phyloP scores from a whole-genome alignment of 768 basidiomycete genomes.

The Trametes coccinea region DNA sequence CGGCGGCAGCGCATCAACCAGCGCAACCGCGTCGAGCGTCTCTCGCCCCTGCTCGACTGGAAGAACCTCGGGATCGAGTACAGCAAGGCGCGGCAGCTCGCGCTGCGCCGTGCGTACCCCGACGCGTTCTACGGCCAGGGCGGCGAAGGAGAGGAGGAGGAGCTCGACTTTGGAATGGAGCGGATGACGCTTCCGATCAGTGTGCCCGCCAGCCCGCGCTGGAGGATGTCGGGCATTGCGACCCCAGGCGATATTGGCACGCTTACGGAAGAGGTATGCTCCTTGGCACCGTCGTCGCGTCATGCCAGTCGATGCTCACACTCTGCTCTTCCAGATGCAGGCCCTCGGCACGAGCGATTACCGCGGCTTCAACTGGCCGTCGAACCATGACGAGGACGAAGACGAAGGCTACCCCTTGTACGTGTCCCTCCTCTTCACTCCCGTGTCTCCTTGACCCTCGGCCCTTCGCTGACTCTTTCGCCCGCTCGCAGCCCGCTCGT shows the following conservation, averaged over 20 bases:
- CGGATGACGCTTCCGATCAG: conserved; percentile 64
- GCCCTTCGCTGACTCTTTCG: conserved; percentile 14
- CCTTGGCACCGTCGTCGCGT: too few relatives aligned
- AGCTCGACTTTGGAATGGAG: conserved; percentile 67
- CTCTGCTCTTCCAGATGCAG: conserved; percentile 66
- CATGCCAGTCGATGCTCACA: background rate
- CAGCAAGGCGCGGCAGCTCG: conserved; percentile 90
- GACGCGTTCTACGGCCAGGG: conserved; percentile 78
- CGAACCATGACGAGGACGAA: conserved; percentile 64
- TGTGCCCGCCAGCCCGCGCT: conserved; percentile 85
- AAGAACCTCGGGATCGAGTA: conserved; percentile 98
- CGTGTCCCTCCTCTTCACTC: conserved; percentile 35
- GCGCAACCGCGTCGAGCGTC: conserved; percentile 94
- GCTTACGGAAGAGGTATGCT: conserved; percentile 74
- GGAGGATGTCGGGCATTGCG: conserved; percentile 70
- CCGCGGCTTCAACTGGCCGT: conserved; percentile 64
- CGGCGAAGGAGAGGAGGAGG: conserved; percentile 52
- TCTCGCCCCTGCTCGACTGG: conserved; percentile 95
- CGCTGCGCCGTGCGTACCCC: conserved; percentile 91
- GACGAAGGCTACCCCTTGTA: conserved; percentile 91
- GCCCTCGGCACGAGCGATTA: conserved; percentile 84
- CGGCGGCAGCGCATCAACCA: conserved; percentile 98
- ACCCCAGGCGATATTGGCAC: conserved; percentile 96
- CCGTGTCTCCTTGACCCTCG: background rate
- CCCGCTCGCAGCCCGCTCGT: conserved; percentile 65